A percentile compares a stretch with the other conserved stretches of the same genome.
Evolutionary conservation across 2,329 filamentous ascomycete species (phyloP).

Genomic region (Penicillium sp.): DNA sequence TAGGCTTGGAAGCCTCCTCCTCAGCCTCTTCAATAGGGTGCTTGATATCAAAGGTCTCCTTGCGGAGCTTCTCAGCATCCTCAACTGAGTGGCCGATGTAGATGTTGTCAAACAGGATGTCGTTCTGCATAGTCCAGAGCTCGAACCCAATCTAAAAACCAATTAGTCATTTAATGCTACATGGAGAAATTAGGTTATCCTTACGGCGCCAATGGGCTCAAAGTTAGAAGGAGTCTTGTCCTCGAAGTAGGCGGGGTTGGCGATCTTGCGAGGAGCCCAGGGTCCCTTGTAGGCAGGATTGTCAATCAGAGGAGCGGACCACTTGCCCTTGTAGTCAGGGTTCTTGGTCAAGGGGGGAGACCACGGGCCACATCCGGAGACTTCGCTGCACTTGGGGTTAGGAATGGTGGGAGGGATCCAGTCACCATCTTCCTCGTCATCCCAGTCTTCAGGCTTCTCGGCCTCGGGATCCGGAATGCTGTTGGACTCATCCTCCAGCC

Average conservation of each 20-base stretch:
- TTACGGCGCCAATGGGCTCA: slow-evolving; percentile 95
- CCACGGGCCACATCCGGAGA: slow-evolving; percentile 93
- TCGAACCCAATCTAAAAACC: slow-evolving; percentile 84
- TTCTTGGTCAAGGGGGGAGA: slow-evolving; percentile 90
- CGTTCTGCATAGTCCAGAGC: slow-evolving; percentile 99
- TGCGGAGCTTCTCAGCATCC: slow-evolving; percentile 86
- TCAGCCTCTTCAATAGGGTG: slow-evolving; percentile 77
- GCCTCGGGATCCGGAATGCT: slow-evolving; percentile 91
- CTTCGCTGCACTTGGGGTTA: slow-evolving; percentile 95
- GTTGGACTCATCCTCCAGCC: slow-evolving; percentile 87
- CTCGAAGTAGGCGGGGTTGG: slow-evolving; percentile 95
- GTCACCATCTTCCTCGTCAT: slow-evolving; percentile 99
- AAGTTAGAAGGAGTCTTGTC: slow-evolving; percentile 97
- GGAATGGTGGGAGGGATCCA: slow-evolving; percentile 88
- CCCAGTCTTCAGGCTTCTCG: slow-evolving; percentile 98
- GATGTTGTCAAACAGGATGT: slow-evolving; percentile 99
- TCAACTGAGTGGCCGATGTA: slow-evolving; percentile 97
- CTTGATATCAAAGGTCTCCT: slow-evolving; percentile 92
- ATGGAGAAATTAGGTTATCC: slow-evolving; percentile 45
- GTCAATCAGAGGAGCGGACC: slow-evolving; percentile 88
- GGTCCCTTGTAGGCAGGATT: slow-evolving; percentile 98
- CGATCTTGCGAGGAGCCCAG: slow-evolving; percentile 94
- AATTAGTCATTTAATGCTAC: slow-evolving; percentile 9
- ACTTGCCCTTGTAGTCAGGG: slow-evolving; percentile 98
- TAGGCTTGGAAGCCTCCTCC: slow-evolving; percentile 80